A percentile compares a stretch with the other conserved stretches of the same genome.
Conservation (phyloP, 1,139 yeast species). For the Kodamaea sp. region DNA sequence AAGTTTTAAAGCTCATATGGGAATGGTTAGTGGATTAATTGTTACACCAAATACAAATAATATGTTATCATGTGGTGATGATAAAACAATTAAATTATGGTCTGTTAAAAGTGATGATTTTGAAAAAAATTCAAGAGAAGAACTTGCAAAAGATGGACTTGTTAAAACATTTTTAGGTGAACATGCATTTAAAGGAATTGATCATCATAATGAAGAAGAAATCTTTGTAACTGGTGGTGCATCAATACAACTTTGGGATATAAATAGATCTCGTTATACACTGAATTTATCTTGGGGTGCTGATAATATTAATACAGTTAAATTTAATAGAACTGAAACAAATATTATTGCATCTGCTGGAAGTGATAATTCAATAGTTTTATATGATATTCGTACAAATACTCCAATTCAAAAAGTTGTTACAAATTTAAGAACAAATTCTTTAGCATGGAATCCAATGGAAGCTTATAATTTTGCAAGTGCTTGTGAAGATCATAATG, state of each 20-base stretch:
- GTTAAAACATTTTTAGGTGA: slow-evolving; percentile 78
- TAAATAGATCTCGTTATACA: slow-evolving; percentile 69
- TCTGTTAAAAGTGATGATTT: slow-evolving; percentile 44
- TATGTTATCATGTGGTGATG: slow-evolving; percentile 85
- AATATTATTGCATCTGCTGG: slow-evolving; percentile 89
- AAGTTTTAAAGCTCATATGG: slow-evolving; percentile 85
- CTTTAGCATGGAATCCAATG: slow-evolving; percentile 96
- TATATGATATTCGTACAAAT: slow-evolving; percentile 90
- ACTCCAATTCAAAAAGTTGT: slow-evolving; percentile 90
- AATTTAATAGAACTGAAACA: slow-evolving; percentile 87
- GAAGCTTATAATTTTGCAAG: slow-evolving; percentile 93
- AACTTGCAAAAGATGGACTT: slow-evolving; percentile 42
- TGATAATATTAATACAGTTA: slow-evolving; percentile 77
- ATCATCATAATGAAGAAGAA: slow-evolving; percentile 74
- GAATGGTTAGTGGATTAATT: slow-evolving; percentile 81
- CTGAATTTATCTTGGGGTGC: slow-evolving; percentile 93
- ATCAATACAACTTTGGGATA: slow-evolving; percentile 85
- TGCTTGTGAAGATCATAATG: slow-evolving; percentile 93
- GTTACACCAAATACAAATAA: slow-evolving; percentile 65
- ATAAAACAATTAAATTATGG: slow-evolving; percentile 89
- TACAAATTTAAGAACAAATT: slow-evolving; percentile 77
- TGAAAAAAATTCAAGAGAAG: slow-evolving; percentile 31
- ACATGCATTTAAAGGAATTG: slow-evolving; percentile 79
- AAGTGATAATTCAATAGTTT: slow-evolving; percentile 82
- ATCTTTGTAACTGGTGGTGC: slow-evolving; percentile 93